Conservation (phyloP, 768 basidiomycete species). For the Ramaria rubella region DNA sequence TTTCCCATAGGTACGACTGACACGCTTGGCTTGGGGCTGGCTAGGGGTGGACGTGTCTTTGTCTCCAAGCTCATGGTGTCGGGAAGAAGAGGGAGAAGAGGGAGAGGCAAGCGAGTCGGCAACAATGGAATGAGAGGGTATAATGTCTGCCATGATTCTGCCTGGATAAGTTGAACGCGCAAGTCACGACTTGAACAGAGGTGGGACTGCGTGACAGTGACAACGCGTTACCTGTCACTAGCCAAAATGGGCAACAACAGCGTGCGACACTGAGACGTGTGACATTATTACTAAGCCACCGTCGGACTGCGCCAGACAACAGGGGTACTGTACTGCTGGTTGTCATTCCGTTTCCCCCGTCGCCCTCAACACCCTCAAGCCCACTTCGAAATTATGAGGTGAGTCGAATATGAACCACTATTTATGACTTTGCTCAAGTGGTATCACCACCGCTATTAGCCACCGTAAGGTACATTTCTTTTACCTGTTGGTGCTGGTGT, state of each 20-base stretch:
- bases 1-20: constrained; percentile 8
- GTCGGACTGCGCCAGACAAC: neutral
- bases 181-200: neutral
- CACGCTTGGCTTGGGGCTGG: neutral
- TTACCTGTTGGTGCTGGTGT: neutral
- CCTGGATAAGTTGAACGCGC: neutral
- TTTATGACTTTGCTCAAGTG: neutral
- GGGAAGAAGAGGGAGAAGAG: neutral
- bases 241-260: no score
- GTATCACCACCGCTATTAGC: constrained; percentile 35
- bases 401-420: neutral
- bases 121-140: constrained; percentile 2
- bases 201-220: constrained; percentile 5
- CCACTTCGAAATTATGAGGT: constrained; percentile 8
- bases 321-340: constrained; percentile 9
- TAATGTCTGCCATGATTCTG: constrained; percentile 1
- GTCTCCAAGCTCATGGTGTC: neutral
- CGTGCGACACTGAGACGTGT: no score
- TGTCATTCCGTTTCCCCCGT: neutral
- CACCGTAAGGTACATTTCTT: constrained; percentile 63
- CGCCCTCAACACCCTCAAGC: constrained; percentile 1
- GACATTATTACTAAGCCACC: constrained; percentile 3
- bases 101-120: constrained; percentile 7
- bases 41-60: neutral
- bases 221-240: constrained; percentile 5